Evolutionary conservation across 495 filamentous ascomycete species (phyloP).

Genomic region (Aspergillus diversus): DNA sequence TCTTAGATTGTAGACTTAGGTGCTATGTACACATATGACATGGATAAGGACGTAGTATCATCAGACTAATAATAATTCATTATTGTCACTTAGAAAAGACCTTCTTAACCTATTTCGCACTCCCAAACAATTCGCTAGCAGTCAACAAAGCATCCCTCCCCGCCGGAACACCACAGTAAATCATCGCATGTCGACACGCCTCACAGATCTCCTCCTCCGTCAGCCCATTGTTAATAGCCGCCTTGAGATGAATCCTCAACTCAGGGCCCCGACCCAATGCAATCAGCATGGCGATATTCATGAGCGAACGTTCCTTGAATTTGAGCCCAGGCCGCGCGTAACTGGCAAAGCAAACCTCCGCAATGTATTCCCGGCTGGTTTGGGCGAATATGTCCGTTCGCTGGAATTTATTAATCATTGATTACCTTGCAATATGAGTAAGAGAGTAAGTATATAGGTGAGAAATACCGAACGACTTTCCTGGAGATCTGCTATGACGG

Average conservation of each 20-base stretch:
- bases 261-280: not conserved
- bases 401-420: not conserved
- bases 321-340: constrained; percentile 3
- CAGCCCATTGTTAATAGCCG: not conserved
- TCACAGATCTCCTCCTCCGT: constrained; percentile 4
- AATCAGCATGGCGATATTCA: constrained; percentile 7
- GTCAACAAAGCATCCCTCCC: not conserved
- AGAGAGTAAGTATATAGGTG: no score
- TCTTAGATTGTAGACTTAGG: no score
- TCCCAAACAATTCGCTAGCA: not conserved
- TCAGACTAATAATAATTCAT: no score
- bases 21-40: no score
- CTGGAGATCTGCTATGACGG: no score
- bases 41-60: no score
- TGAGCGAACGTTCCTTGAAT: not conserved
- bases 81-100: no score
- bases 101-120: no score
- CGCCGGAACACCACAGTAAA: constrained; percentile 8
- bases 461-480: no score
- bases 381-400: not conserved
- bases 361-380: constrained; percentile 1
- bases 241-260: not conserved
- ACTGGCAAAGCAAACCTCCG: constrained; percentile 2
- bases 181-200: constrained; percentile 8
- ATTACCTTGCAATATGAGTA: no score